phyloP scores from a whole-genome alignment of 352 stramenopile genomes.

The Pythium coloratum region DNA sequence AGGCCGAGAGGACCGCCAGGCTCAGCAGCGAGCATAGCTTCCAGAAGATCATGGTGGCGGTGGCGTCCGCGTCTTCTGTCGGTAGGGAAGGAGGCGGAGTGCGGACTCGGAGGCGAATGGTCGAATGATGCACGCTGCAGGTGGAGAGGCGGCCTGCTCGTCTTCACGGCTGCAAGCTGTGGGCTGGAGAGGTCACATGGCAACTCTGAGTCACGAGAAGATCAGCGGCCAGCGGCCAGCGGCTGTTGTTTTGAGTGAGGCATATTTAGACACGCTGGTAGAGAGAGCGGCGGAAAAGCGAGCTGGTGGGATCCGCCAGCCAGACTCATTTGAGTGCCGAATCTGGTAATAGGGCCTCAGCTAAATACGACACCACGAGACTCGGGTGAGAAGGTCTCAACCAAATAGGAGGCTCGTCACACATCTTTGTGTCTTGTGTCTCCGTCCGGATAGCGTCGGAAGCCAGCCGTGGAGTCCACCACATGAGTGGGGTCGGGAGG shows the following conservation, averaged over 20 bases:
- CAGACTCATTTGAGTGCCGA: not conserved
- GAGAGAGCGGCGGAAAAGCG: not conserved
- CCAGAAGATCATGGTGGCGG: conserved; percentile 2
- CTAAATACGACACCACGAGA: no score
- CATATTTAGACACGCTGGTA: conserved; percentile 6
- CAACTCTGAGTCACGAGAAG: not conserved
- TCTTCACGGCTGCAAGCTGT: not conserved
- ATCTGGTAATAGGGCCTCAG: no score
- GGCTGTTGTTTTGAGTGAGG: not conserved
- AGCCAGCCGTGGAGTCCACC: not conserved
- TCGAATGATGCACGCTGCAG: not conserved
- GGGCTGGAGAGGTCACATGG: not conserved
- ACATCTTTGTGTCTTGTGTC: not conserved
- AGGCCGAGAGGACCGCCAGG: not conserved
- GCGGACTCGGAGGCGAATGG: not conserved
- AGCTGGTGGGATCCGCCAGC: conserved; percentile 1
- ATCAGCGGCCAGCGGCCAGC: not conserved
- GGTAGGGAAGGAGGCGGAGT: not conserved
- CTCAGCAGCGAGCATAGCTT: conserved; percentile 5
- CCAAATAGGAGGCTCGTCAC: no score
- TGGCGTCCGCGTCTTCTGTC: not conserved
- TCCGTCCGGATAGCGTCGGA: conserved; percentile 5
- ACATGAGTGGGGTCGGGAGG: not conserved
- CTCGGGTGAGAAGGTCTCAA: no score
- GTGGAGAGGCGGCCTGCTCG: not conserved